phyloP scores from a whole-genome alignment of 2,329 filamentous ascomycete species.

The Pyrenochaeta sp. region DNA sequence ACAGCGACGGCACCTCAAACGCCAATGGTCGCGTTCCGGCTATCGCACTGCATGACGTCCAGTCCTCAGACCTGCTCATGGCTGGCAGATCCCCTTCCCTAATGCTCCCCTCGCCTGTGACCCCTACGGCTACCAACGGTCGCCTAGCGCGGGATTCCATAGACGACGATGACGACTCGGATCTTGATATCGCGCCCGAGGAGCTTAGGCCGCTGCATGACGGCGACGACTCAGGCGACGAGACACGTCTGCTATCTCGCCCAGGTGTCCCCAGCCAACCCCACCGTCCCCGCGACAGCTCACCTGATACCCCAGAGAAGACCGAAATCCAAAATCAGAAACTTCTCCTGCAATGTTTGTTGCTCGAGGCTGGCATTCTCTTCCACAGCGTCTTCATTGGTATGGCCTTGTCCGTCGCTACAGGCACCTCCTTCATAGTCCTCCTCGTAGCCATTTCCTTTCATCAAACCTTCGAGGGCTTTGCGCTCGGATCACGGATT shows the following conservation, averaged over 20 bases:
- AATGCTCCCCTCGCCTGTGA: slow-evolving; percentile 31
- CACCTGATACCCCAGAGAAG: slow-evolving; percentile 31
- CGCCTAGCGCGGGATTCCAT: slow-evolving; percentile 13
- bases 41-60: slow-evolving; percentile 42
- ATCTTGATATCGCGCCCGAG: slow-evolving; percentile 44
- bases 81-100: slow-evolving; percentile 42
- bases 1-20: slow-evolving; percentile 25
- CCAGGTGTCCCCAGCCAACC: slow-evolving; percentile 26
- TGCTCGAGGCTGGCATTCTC: slow-evolving; percentile 78
- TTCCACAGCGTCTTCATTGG: slow-evolving; percentile 82
- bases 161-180: slow-evolving; percentile 40
- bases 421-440: slow-evolving; percentile 69
- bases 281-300: slow-evolving; percentile 14
- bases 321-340: slow-evolving; percentile 62
- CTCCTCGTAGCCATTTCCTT: slow-evolving; percentile 74
- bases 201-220: slow-evolving; percentile 44
- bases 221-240: slow-evolving; percentile 35
- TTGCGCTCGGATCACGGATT: slow-evolving; percentile 75
- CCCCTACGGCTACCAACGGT: slow-evolving; percentile 15
- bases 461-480: slow-evolving; percentile 74
- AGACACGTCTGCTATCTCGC: slow-evolving; percentile 40
- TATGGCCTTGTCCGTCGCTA: slow-evolving; percentile 74
- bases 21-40: slow-evolving; percentile 35
- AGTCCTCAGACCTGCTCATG: slow-evolving; percentile 43
- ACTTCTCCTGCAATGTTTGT: slow-evolving; percentile 74